Evolutionary conservation across 163 green algal species (phyloP).

Genomic region (Scenedesmus sp.): DNA sequence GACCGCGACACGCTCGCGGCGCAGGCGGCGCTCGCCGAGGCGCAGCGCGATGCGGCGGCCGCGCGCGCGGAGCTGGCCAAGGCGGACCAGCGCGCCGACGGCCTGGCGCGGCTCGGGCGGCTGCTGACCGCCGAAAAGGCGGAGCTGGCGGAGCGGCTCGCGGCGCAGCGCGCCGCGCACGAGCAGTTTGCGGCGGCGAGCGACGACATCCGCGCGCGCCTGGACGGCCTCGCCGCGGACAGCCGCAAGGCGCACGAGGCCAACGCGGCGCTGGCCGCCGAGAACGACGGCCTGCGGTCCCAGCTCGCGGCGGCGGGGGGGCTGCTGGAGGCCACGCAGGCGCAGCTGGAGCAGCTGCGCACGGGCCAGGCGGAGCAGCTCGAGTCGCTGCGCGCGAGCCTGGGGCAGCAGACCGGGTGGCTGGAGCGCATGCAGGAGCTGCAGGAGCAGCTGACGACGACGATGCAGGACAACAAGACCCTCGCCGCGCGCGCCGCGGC

Average conservation of each 20-base stretch:
- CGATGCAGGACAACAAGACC: too few species aligned
- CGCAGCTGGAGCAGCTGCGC: slow-evolving; percentile 13
- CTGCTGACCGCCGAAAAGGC: slow-evolving; percentile 19
- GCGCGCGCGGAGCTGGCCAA: too few species aligned
- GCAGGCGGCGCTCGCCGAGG: background rate
- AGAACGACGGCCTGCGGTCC: background rate
- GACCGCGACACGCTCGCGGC: slow-evolving; percentile 8
- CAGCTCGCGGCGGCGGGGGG: background rate
- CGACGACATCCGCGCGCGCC: slow-evolving; percentile 4
- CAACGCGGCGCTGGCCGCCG: background rate
- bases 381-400: background rate
- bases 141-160: background rate
- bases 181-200: too few species aligned
- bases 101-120: slow-evolving; percentile 9
- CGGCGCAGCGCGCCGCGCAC: too few species aligned
- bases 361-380: slow-evolving; percentile 7
- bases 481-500: too few species aligned
- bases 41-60: background rate
- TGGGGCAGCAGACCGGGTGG: slow-evolving; percentile 32
- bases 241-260: slow-evolving; percentile 2
- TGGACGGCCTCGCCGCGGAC: slow-evolving; percentile 5
- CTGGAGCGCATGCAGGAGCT: too few species aligned
- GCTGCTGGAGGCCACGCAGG: slow-evolving; percentile 5
- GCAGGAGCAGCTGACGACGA: too few species aligned
- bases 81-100: slow-evolving; percentile 2